Evolutionary conservation across 129 eudicot species (phyloP).

Genomic region (Dittrichia graveolens): DNA sequence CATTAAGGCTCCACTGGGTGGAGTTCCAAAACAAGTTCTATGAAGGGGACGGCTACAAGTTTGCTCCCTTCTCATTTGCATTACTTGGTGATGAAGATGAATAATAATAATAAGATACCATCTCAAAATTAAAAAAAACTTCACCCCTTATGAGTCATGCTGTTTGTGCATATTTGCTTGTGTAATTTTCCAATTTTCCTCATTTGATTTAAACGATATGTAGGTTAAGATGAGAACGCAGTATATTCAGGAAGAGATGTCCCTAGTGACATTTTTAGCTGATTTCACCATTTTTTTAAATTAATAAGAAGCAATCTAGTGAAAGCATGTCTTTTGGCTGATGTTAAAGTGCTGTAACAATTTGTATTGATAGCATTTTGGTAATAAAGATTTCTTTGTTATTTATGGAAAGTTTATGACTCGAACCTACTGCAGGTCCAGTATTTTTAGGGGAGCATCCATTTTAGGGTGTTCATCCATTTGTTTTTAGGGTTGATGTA

Average conservation of each 20-base stretch:
- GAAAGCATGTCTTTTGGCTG: slow-evolving; percentile 16
- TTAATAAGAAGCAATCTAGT: slow-evolving; percentile 31
- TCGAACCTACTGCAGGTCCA: not conserved
- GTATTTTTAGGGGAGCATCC: not conserved
- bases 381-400: slow-evolving; percentile 28
- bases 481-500: no score
- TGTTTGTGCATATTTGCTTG: slow-evolving; percentile 38
- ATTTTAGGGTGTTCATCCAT: no score
- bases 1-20: slow-evolving; percentile 97
- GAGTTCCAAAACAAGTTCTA: slow-evolving; percentile 95
- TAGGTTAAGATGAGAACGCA: slow-evolving; percentile 17
- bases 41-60: slow-evolving; percentile 95
- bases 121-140: not conserved
- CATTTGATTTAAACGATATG: slow-evolving; percentile 7
- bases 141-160: slow-evolving; percentile 17
- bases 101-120: slow-evolving; percentile 40
- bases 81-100: slow-evolving; percentile 69
- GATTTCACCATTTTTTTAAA: not conserved
- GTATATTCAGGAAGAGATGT: not conserved
- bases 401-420: slow-evolving; percentile 7
- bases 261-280: not conserved
- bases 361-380: slow-evolving; percentile 20
- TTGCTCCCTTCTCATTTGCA: slow-evolving; percentile 70
- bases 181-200: slow-evolving; percentile 28
- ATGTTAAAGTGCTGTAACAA: slow-evolving; percentile 21